Evolutionary conservation across 108 stramenopile genomes (phyloP).

Genomic region (Chaetoceros tenuissimus): DNA sequence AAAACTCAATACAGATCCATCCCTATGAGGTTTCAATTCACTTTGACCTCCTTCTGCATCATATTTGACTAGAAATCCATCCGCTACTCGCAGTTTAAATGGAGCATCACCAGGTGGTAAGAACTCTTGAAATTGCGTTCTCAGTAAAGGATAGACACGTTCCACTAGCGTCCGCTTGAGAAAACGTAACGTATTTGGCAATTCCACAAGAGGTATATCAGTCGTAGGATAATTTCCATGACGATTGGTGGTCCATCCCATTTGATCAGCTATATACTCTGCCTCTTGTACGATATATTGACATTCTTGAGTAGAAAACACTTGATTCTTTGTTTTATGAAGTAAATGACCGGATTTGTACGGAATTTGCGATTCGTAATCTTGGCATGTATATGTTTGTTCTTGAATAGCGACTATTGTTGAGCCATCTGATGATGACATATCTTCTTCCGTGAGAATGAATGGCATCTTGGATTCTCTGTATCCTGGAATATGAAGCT

Average conservation of each 20-base stretch:
- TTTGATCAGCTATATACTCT: conserved; percentile 21
- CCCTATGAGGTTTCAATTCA: conserved; percentile 67
- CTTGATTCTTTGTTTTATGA: conserved; percentile 22
- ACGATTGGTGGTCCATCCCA: conserved; percentile 63
- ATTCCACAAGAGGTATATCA: conserved; percentile 42
- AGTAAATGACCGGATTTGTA: conserved; percentile 28
- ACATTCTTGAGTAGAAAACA: conserved; percentile 35
- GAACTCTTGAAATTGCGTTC: conserved; percentile 29
- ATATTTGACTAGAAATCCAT: conserved; percentile 86
- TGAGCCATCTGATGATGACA: background rate
- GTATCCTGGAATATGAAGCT: conserved; percentile 46
- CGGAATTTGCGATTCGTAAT: conserved; percentile 23
- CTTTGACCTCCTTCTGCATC: conserved; percentile 48
- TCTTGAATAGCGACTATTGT: conserved; percentile 4
- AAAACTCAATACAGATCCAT: conserved; percentile 64
- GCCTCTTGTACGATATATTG: conserved; percentile 36
- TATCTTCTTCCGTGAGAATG: conserved; percentile 14
- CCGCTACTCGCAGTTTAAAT: conserved; percentile 40
- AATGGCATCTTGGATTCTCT: conserved; percentile 33
- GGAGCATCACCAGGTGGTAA: conserved; percentile 26
- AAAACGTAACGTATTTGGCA: conserved; percentile 34
- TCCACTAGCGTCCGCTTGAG: conserved; percentile 27
- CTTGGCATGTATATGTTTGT: conserved; percentile 5
- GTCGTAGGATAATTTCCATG: conserved; percentile 64
- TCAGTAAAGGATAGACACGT: conserved; percentile 37